Percentiles rank a stretch among this genome's conserved stretches.
Evolutionary conservation across 352 stramenopile species (phyloP).

Genomic region (Thraustochytrium sp.): DNA sequence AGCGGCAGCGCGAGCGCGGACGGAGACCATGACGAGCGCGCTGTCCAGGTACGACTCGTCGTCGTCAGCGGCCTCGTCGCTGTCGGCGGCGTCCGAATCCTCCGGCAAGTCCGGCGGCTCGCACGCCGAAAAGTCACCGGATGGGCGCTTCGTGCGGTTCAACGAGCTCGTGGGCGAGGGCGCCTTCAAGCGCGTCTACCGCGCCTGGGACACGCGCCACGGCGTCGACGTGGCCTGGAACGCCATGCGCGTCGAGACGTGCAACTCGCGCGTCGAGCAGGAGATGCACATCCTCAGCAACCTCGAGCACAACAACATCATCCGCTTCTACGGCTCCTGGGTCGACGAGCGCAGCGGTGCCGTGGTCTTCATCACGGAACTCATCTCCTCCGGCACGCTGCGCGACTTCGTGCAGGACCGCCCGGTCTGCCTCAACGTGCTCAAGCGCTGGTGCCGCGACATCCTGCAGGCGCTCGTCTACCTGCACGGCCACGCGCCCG

Average conservation of each 20-base stretch:
- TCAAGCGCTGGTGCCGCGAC: slow-evolving; percentile 77
- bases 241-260: slow-evolving; percentile 89
- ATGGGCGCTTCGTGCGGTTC: slow-evolving; percentile 16
- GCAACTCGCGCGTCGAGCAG: slow-evolving; percentile 90
- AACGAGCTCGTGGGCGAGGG: slow-evolving; percentile 29
- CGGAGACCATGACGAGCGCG: too few relatives aligned
- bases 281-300: slow-evolving; percentile 90
- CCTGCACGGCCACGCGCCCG: slow-evolving; percentile 70
- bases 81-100: too few relatives aligned
- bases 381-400: slow-evolving; percentile 86
- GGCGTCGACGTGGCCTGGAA: slow-evolving; percentile 98
- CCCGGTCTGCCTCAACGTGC: slow-evolving; percentile 5
- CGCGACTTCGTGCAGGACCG: slow-evolving; percentile 54
- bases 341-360: slow-evolving; percentile 93
- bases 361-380: slow-evolving; percentile 97
- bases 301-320: slow-evolving; percentile 96
- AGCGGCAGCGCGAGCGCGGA: background rate
- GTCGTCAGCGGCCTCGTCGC: too few relatives aligned
- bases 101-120: too few relatives aligned
- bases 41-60: too few relatives aligned
- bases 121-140: too few relatives aligned
- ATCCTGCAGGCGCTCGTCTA: slow-evolving; percentile 77
- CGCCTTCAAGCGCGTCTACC: slow-evolving; percentile 57
- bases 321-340: slow-evolving; percentile 96
- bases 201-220: slow-evolving; percentile 94